Conservation (phyloP, 139 green algal species). For the Diplosphaera chodatii region DNA sequence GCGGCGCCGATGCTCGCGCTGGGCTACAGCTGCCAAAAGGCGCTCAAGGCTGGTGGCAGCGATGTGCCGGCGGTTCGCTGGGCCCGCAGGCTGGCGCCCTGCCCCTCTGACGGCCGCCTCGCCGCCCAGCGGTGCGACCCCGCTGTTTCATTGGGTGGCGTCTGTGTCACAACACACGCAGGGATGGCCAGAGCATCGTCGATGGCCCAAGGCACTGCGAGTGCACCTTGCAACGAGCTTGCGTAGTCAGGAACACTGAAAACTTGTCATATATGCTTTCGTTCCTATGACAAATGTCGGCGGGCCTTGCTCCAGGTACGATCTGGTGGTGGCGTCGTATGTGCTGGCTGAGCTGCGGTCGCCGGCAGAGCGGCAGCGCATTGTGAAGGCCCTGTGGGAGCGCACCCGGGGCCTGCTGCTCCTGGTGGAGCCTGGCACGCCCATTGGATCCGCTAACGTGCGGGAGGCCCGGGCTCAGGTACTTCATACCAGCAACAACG, state of each 20-base stretch:
- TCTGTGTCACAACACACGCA: too few relatives aligned
- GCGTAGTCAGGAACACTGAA: too few relatives aligned
- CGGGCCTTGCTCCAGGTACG: constrained; percentile 31
- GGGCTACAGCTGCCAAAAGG: constrained; percentile 21
- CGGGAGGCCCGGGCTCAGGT: constrained; percentile 29
- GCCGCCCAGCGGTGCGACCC: background rate
- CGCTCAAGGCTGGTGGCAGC: background rate
- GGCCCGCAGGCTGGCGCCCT: constrained; percentile 6
- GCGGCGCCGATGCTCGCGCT: constrained; percentile 48
- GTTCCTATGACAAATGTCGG: too few relatives aligned
- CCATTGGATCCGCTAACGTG: constrained; percentile 44
- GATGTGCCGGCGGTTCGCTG: constrained; percentile 13
- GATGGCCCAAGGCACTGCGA: too few relatives aligned
- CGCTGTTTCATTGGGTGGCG: too few relatives aligned
- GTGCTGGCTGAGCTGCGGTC: constrained; percentile 46
- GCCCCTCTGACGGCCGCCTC: background rate
- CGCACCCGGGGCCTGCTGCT: constrained; percentile 48
- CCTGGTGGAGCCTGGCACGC: constrained; percentile 75
- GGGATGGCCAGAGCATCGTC: too few relatives aligned
- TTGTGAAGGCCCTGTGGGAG: constrained; percentile 33
- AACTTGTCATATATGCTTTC: too few relatives aligned
- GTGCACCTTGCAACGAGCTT: too few relatives aligned
- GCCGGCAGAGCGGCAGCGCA: constrained; percentile 18
- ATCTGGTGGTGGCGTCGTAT: constrained; percentile 60
- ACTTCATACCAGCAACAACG: too few relatives aligned